phyloP scores from a whole-genome alignment of 495 filamentous ascomycete genomes.

The Aspergillus nanangensis region DNA sequence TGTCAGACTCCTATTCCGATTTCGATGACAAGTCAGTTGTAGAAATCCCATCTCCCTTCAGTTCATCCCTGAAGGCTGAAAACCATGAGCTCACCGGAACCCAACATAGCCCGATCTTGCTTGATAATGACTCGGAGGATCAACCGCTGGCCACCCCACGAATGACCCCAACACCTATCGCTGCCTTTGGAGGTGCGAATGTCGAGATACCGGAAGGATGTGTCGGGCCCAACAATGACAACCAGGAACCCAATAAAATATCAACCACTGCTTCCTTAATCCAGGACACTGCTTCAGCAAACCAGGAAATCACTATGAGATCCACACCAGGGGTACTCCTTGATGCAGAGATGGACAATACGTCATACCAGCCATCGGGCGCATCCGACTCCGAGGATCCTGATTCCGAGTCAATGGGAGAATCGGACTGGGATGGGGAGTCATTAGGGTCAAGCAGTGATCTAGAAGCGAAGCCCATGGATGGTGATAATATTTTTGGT shows the following conservation, averaged over 20 bases:
- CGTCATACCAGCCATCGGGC: background rate
- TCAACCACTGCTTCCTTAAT: too few relatives aligned
- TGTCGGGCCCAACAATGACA: conserved; percentile 1
- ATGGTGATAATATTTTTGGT: too few relatives aligned
- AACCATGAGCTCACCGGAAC: conserved; percentile 4
- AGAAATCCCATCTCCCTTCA: conserved; percentile 17
- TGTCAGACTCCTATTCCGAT: conserved; percentile 14
- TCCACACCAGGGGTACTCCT: too few relatives aligned
- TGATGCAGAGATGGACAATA: conserved; percentile 4
- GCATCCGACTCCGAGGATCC: background rate
- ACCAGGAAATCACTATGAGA: background rate
- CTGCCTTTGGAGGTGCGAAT: conserved; percentile 1
- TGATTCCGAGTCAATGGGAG: background rate
- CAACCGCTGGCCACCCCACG: conserved; percentile 19
- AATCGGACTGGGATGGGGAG: background rate
- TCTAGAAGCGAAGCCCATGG: too few relatives aligned
- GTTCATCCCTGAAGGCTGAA: conserved; percentile 9
- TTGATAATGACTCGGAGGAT: conserved; percentile 8
- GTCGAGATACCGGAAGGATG: conserved; percentile 4
- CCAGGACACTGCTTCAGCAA: too few relatives aligned
- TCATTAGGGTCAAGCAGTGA: too few relatives aligned
- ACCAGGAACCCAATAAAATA: too few relatives aligned
- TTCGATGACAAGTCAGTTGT: conserved; percentile 16
- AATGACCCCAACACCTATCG: conserved; percentile 17
- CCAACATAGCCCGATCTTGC: conserved; percentile 10